A percentile compares a stretch with the other conserved stretches of the same genome.
These are phyloP conservation scores for Grigorovia yakushimaensis DNA, from an alignment of 805 yeast species.

Conservation along the genomic window DNA sequence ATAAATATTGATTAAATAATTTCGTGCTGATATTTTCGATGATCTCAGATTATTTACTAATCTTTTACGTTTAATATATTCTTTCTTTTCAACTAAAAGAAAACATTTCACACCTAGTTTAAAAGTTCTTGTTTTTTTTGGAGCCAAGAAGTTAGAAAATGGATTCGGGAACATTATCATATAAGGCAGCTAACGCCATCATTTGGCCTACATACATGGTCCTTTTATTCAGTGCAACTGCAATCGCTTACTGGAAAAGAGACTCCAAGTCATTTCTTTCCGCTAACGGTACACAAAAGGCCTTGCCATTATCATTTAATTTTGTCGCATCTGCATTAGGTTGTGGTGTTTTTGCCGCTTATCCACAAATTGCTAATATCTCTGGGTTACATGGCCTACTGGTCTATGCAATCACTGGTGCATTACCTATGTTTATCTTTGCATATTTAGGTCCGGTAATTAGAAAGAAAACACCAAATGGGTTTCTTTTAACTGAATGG, in stretches of 20 bases:
- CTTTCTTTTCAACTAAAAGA: too few relatives aligned
- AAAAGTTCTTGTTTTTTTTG: too few relatives aligned
- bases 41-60: too few relatives aligned
- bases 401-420: conserved; percentile 70
- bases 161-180: conserved; percentile 2
- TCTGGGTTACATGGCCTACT: conserved; percentile 82
- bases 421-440: conserved; percentile 78
- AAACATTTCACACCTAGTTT: too few relatives aligned
- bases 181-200: conserved; percentile 43
- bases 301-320: conserved; percentile 73
- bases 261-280: conserved; percentile 52
- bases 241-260: conserved; percentile 49
- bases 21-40: too few relatives aligned
- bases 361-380: conserved; percentile 75
- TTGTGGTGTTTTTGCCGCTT: conserved; percentile 78
- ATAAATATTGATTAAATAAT: too few relatives aligned
- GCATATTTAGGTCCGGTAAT: conserved; percentile 75
- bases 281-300: conserved; percentile 72
- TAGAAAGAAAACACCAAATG: conserved; percentile 72
- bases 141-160: too few relatives aligned
- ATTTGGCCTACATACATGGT: conserved; percentile 51
- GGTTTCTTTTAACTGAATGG: conserved; percentile 91
- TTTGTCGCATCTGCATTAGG: conserved; percentile 93
- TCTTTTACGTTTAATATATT: too few relatives aligned
- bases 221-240: conserved; percentile 44